Evolutionary conservation across 148 eudicot genomes (phyloP), one percentile per base, ranked within the genome.

Genomic region (Heliamphora exappendiculata): DNA sequence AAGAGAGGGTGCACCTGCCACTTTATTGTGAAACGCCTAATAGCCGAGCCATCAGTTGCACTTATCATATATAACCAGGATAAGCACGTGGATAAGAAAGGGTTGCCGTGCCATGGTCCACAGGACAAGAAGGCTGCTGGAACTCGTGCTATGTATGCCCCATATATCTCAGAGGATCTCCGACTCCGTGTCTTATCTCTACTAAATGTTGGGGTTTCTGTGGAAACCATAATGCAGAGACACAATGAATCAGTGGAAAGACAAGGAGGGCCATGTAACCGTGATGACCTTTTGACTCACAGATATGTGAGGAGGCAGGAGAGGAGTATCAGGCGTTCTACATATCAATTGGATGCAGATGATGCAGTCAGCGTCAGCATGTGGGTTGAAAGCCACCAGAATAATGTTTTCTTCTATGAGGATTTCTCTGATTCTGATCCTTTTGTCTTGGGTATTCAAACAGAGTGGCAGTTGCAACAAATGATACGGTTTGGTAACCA

Each of bases 401-500:
- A 70, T 78, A 70, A 71, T n/a, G 87, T 89, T 54, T 94, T 94
- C 87, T 90, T 89, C 74, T 94, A 89, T 77, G 84, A 88, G 79
- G 94, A 94, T 76, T 94, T 84, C 80, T 88, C 93, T 45, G 94
- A 90, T 76, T 83, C 82, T 29, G 86, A 77, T 58, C 92, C 97
- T 29, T 92, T 94, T 78, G 80, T 88, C 58, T 79, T 94, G 80
- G 97, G 97, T 63, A 88, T 94, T 79, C 97, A 94, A 80, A 87
- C 96, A 36, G 98, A 94, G 74, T 94, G 98, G 98, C 98, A 94
- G 79, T 82, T 94, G 92, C 98, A 94, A 57, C 98, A 92, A 76
- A 85, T 94, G 98, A 87, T 92, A 69, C 93, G 85, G 55, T 94
- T 90, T 87, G 98, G 98, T 28, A 92, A 92, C 80, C 82, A 82